Percentiles rank a stretch among this genome's conserved stretches.
Conservation (phyloP, 768 basidiomycete species). For the Cubamyces lactineus region DNA sequence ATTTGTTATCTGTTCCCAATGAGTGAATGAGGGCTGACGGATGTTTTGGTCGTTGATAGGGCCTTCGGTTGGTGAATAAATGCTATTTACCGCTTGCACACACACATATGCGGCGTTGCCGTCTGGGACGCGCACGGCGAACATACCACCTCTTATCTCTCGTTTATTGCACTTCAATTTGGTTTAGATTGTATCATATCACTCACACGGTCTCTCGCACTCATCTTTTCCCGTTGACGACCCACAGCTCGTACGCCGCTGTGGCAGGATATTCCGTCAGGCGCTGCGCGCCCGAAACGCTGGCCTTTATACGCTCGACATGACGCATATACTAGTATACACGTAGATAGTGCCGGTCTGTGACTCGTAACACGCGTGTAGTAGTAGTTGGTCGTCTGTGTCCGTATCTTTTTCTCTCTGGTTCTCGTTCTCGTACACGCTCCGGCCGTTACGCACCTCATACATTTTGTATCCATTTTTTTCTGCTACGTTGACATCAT, state of each 20-base stretch:
- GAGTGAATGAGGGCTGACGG: slow-evolving; percentile 3
- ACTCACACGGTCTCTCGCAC: too few species aligned
- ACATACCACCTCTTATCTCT: background rate
- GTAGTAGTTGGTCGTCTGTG: background rate
- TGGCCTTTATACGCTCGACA: background rate
- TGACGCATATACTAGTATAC: background rate
- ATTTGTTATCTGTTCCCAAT: background rate
- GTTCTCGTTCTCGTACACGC: background rate
- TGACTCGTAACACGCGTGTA: background rate
- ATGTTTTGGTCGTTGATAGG: slow-evolving; percentile 1
- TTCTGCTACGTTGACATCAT: background rate
- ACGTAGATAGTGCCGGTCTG: background rate
- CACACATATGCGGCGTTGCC: background rate
- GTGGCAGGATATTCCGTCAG: too few species aligned
- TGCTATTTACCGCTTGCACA: background rate
- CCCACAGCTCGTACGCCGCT: too few species aligned
- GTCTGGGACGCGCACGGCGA: slow-evolving; percentile 27
- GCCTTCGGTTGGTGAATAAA: slow-evolving; percentile 25
- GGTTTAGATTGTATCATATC: background rate
- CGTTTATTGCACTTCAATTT: background rate
- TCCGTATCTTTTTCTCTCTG: too few species aligned
- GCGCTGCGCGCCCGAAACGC: too few species aligned
- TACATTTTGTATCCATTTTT: background rate
- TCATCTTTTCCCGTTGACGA: too few species aligned
- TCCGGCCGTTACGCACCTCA: background rate